Conservation (phyloP, 768 basidiomycete genomes). For the Panus rudis region DNA sequence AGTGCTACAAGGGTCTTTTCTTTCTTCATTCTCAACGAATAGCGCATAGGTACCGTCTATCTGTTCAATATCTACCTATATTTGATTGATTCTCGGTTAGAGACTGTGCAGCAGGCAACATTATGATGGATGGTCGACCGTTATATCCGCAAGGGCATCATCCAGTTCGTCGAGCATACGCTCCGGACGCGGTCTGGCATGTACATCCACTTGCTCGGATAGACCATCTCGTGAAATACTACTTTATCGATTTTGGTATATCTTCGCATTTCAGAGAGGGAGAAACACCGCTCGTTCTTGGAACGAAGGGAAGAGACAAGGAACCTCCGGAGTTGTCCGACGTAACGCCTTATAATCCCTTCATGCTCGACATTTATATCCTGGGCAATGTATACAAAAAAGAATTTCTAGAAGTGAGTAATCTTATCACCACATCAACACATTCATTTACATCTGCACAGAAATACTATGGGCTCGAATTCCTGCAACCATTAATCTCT, state of each 20-base stretch:
- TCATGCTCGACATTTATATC: conserved; percentile 20
- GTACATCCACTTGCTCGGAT: conserved; percentile 23
- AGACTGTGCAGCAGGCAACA: conserved; percentile 11
- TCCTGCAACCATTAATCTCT: conserved; percentile 18
- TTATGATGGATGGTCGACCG: conserved; percentile 13
- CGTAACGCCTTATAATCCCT: conserved; percentile 16
- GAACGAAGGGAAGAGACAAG: conserved; percentile 15
- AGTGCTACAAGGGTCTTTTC: conserved; percentile 7
- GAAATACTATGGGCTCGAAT: conserved; percentile 18
- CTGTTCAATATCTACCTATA: conserved; percentile 28
- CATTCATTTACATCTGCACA: too few species aligned
- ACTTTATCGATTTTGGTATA: conserved; percentile 31
- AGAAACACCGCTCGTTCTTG: conserved; percentile 9
- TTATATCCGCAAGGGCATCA: conserved; percentile 18
- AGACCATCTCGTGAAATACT: conserved; percentile 17
- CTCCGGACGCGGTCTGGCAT: conserved; percentile 24
- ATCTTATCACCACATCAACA: too few species aligned
- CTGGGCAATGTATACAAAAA: conserved; percentile 16
- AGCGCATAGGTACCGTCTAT: conserved; percentile 18
- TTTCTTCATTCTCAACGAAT: conserved; percentile 10
- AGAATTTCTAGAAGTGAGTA: background rate
- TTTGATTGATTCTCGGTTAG: conserved; percentile 26
- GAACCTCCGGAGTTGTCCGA: conserved; percentile 18
- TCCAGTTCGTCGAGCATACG: conserved; percentile 14
- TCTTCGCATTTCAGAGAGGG: conserved; percentile 15